Percentiles rank a stretch among this genome's conserved stretches.
Conservation (phyloP, 2,329 filamentous ascomycete species). For the Diaporthe longicolla region DNA sequence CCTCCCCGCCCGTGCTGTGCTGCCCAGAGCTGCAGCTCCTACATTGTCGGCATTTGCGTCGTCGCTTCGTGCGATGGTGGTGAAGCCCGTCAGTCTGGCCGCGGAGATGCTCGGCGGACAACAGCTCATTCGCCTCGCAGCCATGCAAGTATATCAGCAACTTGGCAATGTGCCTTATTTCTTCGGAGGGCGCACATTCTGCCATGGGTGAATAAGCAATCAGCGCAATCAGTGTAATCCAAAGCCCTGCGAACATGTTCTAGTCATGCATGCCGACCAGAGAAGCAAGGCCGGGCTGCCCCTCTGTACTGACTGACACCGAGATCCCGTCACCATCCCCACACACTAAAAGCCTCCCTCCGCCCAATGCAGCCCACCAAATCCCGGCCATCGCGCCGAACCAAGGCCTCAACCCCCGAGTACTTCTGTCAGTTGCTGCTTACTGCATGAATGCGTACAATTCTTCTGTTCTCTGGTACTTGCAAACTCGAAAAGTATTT, state of each 20-base stretch:
- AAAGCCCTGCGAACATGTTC: neutral
- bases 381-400: slow-evolving; percentile 17
- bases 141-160: neutral
- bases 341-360: slow-evolving; percentile 12
- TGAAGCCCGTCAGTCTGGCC: neutral
- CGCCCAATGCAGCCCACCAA: slow-evolving; percentile 12
- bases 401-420: neutral
- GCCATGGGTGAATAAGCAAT: neutral
- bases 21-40: neutral
- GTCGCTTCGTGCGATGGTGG: neutral
- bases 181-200: neutral
- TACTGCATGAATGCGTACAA: neutral
- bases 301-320: slow-evolving; percentile 9
- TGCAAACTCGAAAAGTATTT: neutral
- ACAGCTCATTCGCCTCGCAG: neutral
- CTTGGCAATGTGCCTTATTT: neutral
- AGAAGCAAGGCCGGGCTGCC: neutral
- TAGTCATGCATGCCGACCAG: neutral
- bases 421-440: neutral
- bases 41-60: neutral
- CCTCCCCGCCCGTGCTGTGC: neutral
- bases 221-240: neutral
- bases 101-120: slow-evolving; percentile 16
- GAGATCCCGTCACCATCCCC: slow-evolving; percentile 10
- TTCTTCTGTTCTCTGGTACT: neutral